phyloP scores from a whole-genome alignment of 2,329 filamentous ascomycete genomes.

The Xylaria sp. region DNA sequence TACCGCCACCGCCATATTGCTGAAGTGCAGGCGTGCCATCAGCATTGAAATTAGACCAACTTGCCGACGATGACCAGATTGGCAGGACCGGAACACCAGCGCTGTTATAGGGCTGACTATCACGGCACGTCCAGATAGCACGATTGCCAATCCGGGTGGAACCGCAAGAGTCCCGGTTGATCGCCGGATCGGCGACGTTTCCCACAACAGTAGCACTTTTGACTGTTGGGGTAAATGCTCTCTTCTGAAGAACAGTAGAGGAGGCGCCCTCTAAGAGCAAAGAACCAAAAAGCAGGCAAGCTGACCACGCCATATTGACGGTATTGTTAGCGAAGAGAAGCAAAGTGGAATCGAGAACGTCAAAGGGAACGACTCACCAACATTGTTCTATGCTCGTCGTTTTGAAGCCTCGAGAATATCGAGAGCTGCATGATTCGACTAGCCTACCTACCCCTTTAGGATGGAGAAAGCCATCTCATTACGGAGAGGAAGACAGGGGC shows the following conservation, averaged over 20 bases:
- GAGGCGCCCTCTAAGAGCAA: constrained; percentile 26
- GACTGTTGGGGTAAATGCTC: constrained; percentile 35
- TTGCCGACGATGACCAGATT: constrained; percentile 45
- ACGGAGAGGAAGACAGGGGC: constrained; percentile 10
- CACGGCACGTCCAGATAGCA: constrained; percentile 39
- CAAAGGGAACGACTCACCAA: constrained; percentile 9
- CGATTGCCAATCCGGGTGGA: constrained; percentile 35
- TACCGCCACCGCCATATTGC: constrained; percentile 33
- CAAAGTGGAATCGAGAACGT: not conserved
- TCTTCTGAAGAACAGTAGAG: constrained; percentile 11
- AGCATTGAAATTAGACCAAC: constrained; percentile 36
- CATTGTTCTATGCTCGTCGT: not conserved
- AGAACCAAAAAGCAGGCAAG: constrained; percentile 21
- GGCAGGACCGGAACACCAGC: constrained; percentile 34
- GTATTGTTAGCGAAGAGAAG: constrained; percentile 14
- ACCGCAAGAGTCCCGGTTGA: constrained; percentile 41
- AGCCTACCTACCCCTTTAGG: constrained; percentile 30
- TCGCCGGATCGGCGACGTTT: constrained; percentile 43
- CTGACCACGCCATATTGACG: constrained; percentile 26
- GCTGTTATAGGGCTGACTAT: constrained; percentile 39
- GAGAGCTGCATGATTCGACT: not conserved
- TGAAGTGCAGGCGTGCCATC: constrained; percentile 27
- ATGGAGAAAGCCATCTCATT: constrained; percentile 3
- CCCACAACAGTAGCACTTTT: constrained; percentile 42
- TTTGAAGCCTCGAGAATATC: constrained; percentile 12